These are phyloP conservation scores for Nematocida sp. DNA, from an alignment of 371 early-diverging fungal species.

Conservation along the genomic window DNA sequence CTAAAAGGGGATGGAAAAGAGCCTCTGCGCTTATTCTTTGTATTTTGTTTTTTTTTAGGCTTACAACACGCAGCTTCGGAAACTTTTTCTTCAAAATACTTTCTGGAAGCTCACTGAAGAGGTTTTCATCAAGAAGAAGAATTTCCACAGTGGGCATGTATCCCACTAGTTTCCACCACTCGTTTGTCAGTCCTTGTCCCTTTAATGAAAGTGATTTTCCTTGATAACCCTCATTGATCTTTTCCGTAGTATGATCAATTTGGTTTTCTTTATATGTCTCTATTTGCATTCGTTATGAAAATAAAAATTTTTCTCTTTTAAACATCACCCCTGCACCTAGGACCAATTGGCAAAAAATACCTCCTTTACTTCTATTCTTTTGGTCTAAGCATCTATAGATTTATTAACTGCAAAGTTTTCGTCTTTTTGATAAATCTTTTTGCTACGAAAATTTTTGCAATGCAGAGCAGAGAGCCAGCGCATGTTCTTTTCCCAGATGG, in stretches of 20 bases:
- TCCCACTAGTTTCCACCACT: conserved; percentile 2
- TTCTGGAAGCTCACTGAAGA: conserved; percentile 14
- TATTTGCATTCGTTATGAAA: conserved; percentile 51
- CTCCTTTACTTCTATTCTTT: background rate
- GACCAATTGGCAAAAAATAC: conserved; percentile 1
- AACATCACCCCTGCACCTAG: conserved; percentile 3
- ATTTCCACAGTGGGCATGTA: conserved; percentile 28
- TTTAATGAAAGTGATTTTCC: conserved; percentile 44
- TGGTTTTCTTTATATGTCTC: conserved; percentile 52
- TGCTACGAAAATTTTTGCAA: too few species aligned
- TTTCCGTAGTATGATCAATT: background rate
- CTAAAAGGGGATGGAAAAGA: conserved; percentile 32
- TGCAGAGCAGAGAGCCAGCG: too few species aligned
- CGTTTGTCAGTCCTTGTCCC: conserved; percentile 30
- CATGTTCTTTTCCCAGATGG: conserved; percentile 19
- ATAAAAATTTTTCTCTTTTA: conserved; percentile 48
- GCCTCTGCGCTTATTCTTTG: conserved; percentile 12
- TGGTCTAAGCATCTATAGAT: background rate
- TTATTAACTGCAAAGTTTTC: background rate
- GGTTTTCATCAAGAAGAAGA: conserved; percentile 51
- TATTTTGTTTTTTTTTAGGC: conserved; percentile 17
- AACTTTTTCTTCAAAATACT: conserved; percentile 10
- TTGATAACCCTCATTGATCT: background rate
- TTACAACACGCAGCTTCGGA: conserved; percentile 40
- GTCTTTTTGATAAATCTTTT: background rate